Evolutionary conservation across 192 early-diverging fungal genomes (phyloP).

Genomic region (Borealophlyctis nickersoniae): DNA sequence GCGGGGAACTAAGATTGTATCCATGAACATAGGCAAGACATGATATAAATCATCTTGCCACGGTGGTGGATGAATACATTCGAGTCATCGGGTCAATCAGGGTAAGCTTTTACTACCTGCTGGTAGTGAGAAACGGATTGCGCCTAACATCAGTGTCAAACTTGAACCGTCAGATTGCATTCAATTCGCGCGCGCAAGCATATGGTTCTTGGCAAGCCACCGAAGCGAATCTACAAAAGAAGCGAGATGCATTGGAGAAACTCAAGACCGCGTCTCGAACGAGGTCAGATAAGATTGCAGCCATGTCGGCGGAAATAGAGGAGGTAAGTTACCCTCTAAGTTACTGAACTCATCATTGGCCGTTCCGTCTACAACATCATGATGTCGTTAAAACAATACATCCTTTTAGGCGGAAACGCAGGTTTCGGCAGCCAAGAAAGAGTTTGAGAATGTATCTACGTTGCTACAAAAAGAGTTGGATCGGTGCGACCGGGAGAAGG

Average conservation of each 20-base stretch:
- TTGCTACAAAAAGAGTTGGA: slow-evolving; percentile 71
- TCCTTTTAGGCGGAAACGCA: slow-evolving; percentile 41
- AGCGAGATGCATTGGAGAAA: slow-evolving; percentile 47
- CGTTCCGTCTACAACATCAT: too few species aligned
- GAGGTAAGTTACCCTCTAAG: too few species aligned
- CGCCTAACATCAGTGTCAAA: slow-evolving; percentile 7
- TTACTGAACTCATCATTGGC: too few species aligned
- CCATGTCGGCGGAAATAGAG: slow-evolving; percentile 41
- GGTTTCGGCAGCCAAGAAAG: slow-evolving; percentile 39
- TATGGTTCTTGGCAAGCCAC: slow-evolving; percentile 68
- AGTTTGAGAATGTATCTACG: slow-evolving; percentile 74
- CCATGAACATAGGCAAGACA: slow-evolving; percentile 47
- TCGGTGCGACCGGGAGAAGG: slow-evolving; percentile 74
- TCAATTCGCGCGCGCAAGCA: slow-evolving; percentile 67
- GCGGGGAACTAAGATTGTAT: neutral
- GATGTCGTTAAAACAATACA: too few species aligned
- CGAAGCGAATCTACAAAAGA: slow-evolving; percentile 67
- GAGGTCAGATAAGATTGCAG: slow-evolving; percentile 50
- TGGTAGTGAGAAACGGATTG: neutral
- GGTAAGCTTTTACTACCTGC: slow-evolving; percentile 19
- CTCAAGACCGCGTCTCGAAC: slow-evolving; percentile 15
- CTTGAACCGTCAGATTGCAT: slow-evolving; percentile 51
- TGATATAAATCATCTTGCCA: slow-evolving; percentile 71
- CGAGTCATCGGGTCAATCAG: slow-evolving; percentile 81
- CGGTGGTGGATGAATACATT: slow-evolving; percentile 86